These are phyloP conservation scores for Pythium phragmiticola DNA, from an alignment of 352 stramenopile genomes.

Conservation along the genomic window DNA sequence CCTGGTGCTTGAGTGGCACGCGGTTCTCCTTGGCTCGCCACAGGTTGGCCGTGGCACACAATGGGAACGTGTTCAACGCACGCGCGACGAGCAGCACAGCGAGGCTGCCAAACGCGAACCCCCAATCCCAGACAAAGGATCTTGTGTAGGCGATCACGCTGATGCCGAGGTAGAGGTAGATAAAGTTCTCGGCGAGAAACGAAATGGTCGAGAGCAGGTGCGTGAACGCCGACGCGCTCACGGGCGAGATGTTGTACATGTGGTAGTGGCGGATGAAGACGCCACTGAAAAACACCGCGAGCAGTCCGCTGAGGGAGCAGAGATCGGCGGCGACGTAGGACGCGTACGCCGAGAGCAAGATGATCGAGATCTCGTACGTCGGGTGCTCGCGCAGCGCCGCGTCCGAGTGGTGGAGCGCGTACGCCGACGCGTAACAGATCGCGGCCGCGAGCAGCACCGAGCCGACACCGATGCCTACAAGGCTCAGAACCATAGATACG, in stretches of 20 bases:
- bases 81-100: conserved; percentile 45
- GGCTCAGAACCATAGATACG: conserved; percentile 31
- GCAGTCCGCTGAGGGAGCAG: conserved; percentile 75
- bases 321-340: conserved; percentile 69
- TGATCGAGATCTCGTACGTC: conserved; percentile 60
- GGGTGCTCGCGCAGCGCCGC: conserved; percentile 40
- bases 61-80: conserved; percentile 68
- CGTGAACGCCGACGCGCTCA: conserved; percentile 29
- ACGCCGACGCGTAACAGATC: conserved; percentile 53
- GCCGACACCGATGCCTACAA: conserved; percentile 45
- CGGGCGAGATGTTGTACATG: conserved; percentile 36
- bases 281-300: conserved; percentile 91
- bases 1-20: conserved; percentile 63
- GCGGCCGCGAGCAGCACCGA: conserved; percentile 45
- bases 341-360: conserved; percentile 67
- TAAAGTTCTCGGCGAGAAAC: conserved; percentile 46
- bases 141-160: conserved; percentile 64
- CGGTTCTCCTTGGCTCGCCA: conserved; percentile 33
- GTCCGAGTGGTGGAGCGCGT: conserved; percentile 38
- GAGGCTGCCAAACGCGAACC: conserved; percentile 37
- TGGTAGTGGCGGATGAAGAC: conserved; percentile 47
- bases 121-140: conserved; percentile 69
- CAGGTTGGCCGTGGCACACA: conserved; percentile 60
- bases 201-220: conserved; percentile 37
- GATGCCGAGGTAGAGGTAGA: conserved; percentile 57